These are phyloP conservation scores for Penicillium sp. DNA, from an alignment of 2,329 filamentous ascomycete species.

Conservation along the genomic window DNA sequence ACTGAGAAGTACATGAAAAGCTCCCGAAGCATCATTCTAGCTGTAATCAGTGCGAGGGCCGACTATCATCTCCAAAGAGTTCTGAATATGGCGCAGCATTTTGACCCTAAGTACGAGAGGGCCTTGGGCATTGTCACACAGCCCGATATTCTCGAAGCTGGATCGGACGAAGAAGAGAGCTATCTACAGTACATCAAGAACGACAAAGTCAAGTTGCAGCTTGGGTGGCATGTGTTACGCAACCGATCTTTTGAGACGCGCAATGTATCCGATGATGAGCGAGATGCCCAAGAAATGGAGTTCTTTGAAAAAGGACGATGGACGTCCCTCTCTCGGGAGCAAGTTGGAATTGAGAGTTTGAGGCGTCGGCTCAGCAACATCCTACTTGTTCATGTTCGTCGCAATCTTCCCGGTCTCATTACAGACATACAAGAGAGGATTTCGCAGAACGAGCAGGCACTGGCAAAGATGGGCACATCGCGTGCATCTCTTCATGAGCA, in stretches of 20 bases:
- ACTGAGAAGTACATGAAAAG: conserved; percentile 58
- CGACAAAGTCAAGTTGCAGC: conserved; percentile 41
- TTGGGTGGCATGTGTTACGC: conserved; percentile 54
- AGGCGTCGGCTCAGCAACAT: conserved; percentile 41
- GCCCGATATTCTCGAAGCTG: conserved; percentile 40
- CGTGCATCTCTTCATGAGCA: conserved; percentile 27
- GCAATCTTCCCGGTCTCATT: conserved; percentile 39
- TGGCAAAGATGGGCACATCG: conserved; percentile 26
- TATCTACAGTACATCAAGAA: conserved; percentile 44
- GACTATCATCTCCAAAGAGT: conserved; percentile 61
- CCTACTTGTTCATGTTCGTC: conserved; percentile 30
- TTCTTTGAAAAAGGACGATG: conserved; percentile 37
- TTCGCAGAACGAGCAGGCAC: conserved; percentile 31
- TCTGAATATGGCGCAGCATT: conserved; percentile 46
- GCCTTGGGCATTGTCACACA: conserved; percentile 53
- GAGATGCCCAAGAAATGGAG: conserved; percentile 33
- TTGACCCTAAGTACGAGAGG: conserved; percentile 32
- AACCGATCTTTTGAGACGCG: conserved; percentile 45
- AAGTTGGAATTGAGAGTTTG: conserved; percentile 37
- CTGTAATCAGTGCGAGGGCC: conserved; percentile 51
- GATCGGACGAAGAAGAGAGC: conserved; percentile 36
- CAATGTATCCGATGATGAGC: conserved; percentile 21
- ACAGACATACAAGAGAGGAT: conserved; percentile 34
- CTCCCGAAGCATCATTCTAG: conserved; percentile 60
- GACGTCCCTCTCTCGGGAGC: conserved; percentile 21